Evolutionary conservation across 2,329 filamentous ascomycete genomes (phyloP).

Genomic region (Beauveria asiatica): DNA sequence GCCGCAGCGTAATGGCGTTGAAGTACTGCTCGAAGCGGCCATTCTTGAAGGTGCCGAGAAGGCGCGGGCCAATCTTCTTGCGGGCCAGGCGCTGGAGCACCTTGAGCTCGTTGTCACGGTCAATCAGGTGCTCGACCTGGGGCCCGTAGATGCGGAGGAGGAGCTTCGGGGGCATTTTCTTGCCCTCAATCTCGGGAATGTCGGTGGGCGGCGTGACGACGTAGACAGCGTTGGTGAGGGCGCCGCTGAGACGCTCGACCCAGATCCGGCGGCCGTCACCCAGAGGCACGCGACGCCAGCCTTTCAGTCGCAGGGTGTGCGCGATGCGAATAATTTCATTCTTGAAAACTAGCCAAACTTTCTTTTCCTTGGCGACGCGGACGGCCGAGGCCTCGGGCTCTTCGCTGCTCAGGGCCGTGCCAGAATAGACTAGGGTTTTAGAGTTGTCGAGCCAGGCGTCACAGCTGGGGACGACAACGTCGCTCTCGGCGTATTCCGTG

Average conservation of each 20-base stretch:
- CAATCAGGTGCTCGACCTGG: conserved; percentile 91
- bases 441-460: conserved; percentile 83
- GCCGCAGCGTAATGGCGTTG: conserved; percentile 71
- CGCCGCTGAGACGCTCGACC: conserved; percentile 75
- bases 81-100: conserved; percentile 79
- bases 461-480: conserved; percentile 73
- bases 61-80: conserved; percentile 85
- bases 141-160: conserved; percentile 89
- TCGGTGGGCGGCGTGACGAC: conserved; percentile 76
- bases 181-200: conserved; percentile 34
- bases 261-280: conserved; percentile 59
- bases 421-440: conserved; percentile 71
- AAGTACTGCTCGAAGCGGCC: conserved; percentile 95
- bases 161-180: conserved; percentile 54
- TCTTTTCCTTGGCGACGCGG: conserved; percentile 56
- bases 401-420: conserved; percentile 34
- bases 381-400: conserved; percentile 28
- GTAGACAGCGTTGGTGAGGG: conserved; percentile 93
- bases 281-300: conserved; percentile 77
- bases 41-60: conserved; percentile 88
- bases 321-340: conserved; percentile 81
- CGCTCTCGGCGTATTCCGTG: conserved; percentile 76
- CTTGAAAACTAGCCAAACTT: conserved; percentile 82
- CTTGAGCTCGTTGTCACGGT: conserved; percentile 79
- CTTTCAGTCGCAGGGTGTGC: conserved; percentile 82